A percentile compares a stretch with the other conserved stretches of the same genome.
Evolutionary conservation across 495 filamentous ascomycete species (phyloP).

Genomic region (Aspergillus heteromorphus): DNA sequence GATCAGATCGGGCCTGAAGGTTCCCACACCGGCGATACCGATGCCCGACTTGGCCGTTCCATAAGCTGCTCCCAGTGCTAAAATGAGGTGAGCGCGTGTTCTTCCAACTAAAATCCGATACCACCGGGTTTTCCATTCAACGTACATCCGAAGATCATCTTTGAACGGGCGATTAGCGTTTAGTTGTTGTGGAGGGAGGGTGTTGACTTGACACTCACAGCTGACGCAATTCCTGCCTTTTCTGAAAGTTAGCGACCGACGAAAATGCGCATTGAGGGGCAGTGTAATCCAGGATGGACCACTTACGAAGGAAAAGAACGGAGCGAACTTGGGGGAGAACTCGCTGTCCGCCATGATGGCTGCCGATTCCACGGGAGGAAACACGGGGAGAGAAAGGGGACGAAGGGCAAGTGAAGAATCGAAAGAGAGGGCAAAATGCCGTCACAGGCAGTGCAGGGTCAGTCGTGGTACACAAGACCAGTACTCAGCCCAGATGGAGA

Average conservation of each 20-base stretch:
- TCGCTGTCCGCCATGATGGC: constrained; percentile 62
- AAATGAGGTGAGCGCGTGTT: constrained; percentile 10
- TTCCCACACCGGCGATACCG: constrained; percentile 90
- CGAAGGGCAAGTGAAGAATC: neutral
- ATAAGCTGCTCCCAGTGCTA: constrained; percentile 90
- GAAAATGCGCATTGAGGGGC: constrained; percentile 9
- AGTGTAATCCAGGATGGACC: constrained; percentile 4
- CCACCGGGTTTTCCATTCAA: constrained; percentile 15
- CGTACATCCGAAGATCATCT: constrained; percentile 90
- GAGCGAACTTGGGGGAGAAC: constrained; percentile 81
- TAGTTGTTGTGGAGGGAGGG: neutral
- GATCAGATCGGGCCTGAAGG: constrained; percentile 88
- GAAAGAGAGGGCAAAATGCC: neutral
- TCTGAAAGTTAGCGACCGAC: neutral
- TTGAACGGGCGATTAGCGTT: constrained; percentile 24
- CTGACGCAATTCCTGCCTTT: constrained; percentile 81
- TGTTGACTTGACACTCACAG: constrained; percentile 62
- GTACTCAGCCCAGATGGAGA: no score
- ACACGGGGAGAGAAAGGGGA: neutral
- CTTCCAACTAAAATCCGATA: constrained; percentile 8
- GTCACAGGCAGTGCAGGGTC: no score
- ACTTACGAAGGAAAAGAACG: constrained; percentile 95
- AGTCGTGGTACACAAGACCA: no score
- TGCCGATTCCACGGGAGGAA: neutral
- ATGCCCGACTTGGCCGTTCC: constrained; percentile 97